Conservation (phyloP, 169 alveolate genomes). For the Plasmodium sp. region DNA sequence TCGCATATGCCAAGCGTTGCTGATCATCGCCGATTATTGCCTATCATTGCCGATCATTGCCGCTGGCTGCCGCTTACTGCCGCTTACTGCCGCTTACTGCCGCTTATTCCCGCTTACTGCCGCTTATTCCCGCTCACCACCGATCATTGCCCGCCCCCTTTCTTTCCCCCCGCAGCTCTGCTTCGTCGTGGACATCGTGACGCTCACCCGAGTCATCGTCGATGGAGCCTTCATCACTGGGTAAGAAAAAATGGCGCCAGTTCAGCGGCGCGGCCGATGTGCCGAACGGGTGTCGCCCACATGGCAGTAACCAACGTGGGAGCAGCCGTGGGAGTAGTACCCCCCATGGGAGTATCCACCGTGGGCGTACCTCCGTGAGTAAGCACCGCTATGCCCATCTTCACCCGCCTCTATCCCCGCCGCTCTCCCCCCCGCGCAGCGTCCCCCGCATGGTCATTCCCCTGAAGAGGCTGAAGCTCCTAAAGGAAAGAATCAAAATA, state of each 20-base stretch:
- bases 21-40: not conserved
- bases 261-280: not conserved
- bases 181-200: slow-evolving; percentile 91
- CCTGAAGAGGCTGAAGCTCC: slow-evolving; percentile 88
- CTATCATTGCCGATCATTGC: not conserved
- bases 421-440: slow-evolving; percentile 19
- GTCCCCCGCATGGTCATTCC: slow-evolving; percentile 93
- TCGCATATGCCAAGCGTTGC: not conserved
- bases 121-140: too few species aligned
- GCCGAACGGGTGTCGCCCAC: not conserved
- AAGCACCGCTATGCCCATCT: not conserved
- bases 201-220: slow-evolving; percentile 89
- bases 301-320: not conserved
- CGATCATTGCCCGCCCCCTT: not conserved
- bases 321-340: not conserved
- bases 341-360: not conserved
- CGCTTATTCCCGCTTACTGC: not conserved
- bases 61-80: too few species aligned
- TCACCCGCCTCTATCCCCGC: not conserved
- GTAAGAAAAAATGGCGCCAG: slow-evolving; percentile 53
- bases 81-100: not conserved
- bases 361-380: too few species aligned
- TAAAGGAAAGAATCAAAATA: slow-evolving; percentile 89
- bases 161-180: slow-evolving; percentile 81
- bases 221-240: slow-evolving; percentile 93